Conservation (phyloP, 176 grass and related monocot species). For the Triticum dicoccoides region DNA sequence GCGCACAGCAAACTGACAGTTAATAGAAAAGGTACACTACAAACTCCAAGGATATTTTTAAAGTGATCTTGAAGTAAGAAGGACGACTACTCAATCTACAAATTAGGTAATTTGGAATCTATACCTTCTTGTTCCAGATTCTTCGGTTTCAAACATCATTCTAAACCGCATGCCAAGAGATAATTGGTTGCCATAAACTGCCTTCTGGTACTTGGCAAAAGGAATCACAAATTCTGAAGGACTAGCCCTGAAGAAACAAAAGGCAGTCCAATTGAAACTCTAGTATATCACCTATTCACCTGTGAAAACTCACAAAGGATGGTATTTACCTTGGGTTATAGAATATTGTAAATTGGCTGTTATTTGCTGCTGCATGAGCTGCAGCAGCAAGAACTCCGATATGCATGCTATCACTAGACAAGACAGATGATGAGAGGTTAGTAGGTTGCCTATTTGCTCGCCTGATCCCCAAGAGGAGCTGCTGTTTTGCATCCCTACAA, state of each 20-base stretch:
- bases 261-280: conserved; percentile 9
- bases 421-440: conserved; percentile 72
- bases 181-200: conserved; percentile 62
- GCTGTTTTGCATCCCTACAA: conserved; percentile 61
- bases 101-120: conserved; percentile 17
- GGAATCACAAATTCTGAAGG: conserved; percentile 89
- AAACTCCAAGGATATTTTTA: conserved; percentile 13
- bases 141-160: conserved; percentile 93
- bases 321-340: conserved; percentile 71
- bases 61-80: conserved; percentile 11
- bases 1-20: conserved; percentile 15
- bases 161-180: conserved; percentile 85
- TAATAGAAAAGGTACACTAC: neutral
- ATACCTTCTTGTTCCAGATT: conserved; percentile 78
- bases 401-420: conserved; percentile 88
- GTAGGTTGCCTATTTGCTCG: conserved; percentile 68
- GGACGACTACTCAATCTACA: neutral
- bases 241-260: conserved; percentile 49
- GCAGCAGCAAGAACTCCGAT: conserved; percentile 85
- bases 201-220: conserved; percentile 80
- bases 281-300: conserved; percentile 7
- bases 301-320: conserved; percentile 19
- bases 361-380: conserved; percentile 71
- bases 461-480: conserved; percentile 71
- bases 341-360: conserved; percentile 75